Percentiles rank a stretch among this genome's conserved stretches.
These are phyloP conservation scores for Persicaria maculosa DNA, from an alignment of 148 eudicot species.

Conservation along the genomic window DNA sequence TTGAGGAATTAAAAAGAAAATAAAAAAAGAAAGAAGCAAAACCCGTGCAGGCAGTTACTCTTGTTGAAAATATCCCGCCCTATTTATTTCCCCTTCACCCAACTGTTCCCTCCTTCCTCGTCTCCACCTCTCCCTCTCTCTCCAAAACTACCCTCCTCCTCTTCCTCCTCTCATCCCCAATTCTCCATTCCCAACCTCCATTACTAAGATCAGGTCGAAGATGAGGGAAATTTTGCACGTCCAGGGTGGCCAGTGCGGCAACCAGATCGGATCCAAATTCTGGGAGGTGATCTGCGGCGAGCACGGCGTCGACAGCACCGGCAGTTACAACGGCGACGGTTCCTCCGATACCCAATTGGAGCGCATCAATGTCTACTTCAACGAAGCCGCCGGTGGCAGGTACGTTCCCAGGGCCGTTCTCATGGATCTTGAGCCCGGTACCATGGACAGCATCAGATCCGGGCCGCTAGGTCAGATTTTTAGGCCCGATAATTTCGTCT, in stretches of 20 bases:
- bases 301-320: constrained; percentile 51
- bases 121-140: background rate
- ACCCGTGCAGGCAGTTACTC: constrained; percentile 3
- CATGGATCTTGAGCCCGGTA: constrained; percentile 83
- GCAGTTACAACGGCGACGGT: constrained; percentile 23
- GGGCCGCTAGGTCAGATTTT: constrained; percentile 66
- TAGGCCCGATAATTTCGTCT: constrained; percentile 68
- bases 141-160: background rate
- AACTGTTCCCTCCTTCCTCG: constrained; percentile 10
- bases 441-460: constrained; percentile 73
- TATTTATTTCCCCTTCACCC: constrained; percentile 11
- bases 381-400: constrained; percentile 60
- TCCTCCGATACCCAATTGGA: constrained; percentile 46
- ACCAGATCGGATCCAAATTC: constrained; percentile 73
- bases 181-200: background rate
- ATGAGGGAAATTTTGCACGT: constrained; percentile 46
- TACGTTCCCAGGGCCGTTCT: constrained; percentile 66
- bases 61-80: constrained; percentile 9
- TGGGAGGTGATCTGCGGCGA: constrained; percentile 82
- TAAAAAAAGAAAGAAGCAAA: no score
- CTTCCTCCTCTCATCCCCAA: background rate
- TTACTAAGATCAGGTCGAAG: background rate
- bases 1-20: no score
- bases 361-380: constrained; percentile 63
- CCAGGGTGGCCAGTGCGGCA: constrained; percentile 71